Evolutionary conservation across 352 stramenopile genomes (phyloP).

Genomic region (Aphanomyces astaci): DNA sequence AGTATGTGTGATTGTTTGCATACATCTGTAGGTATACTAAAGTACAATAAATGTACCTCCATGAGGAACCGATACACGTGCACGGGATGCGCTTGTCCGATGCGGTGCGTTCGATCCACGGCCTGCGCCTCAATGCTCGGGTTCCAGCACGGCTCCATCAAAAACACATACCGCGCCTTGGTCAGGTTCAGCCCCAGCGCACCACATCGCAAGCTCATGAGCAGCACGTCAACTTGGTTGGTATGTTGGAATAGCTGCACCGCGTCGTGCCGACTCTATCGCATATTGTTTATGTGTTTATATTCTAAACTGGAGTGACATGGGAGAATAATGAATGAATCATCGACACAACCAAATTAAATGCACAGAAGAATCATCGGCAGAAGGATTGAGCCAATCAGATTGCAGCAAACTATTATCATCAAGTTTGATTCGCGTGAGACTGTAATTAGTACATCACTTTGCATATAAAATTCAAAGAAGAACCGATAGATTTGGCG

Average conservation of each 20-base stretch:
- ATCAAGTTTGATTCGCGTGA: too few species aligned
- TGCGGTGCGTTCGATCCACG: slow-evolving; percentile 83
- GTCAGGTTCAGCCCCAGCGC: slow-evolving; percentile 90
- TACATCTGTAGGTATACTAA: background rate
- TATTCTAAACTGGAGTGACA: too few species aligned
- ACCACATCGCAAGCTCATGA: slow-evolving; percentile 83
- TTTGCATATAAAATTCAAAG: too few species aligned
- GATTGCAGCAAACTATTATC: too few species aligned
- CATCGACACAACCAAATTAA: too few species aligned
- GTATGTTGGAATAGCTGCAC: slow-evolving; percentile 54
- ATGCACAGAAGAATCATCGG: too few species aligned
- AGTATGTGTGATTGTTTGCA: too few species aligned
- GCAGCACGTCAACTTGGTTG: slow-evolving; percentile 60
- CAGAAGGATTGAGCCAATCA: too few species aligned
- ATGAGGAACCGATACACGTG: slow-evolving; percentile 78
- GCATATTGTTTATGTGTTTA: too few species aligned
- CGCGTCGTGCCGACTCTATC: slow-evolving; percentile 52
- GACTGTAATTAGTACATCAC: too few species aligned
- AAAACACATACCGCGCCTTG: slow-evolving; percentile 86
- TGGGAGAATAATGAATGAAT: too few species aligned
- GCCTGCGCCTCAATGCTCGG: slow-evolving; percentile 87
- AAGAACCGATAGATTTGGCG: too few species aligned
- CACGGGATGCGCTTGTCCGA: slow-evolving; percentile 65
- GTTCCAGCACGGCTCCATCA: slow-evolving; percentile 91
- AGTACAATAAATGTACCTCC: slow-evolving; percentile 27